These are phyloP conservation scores for Cercophora scortea DNA, from an alignment of 495 filamentous ascomycete genomes.

Conservation along the genomic window DNA sequence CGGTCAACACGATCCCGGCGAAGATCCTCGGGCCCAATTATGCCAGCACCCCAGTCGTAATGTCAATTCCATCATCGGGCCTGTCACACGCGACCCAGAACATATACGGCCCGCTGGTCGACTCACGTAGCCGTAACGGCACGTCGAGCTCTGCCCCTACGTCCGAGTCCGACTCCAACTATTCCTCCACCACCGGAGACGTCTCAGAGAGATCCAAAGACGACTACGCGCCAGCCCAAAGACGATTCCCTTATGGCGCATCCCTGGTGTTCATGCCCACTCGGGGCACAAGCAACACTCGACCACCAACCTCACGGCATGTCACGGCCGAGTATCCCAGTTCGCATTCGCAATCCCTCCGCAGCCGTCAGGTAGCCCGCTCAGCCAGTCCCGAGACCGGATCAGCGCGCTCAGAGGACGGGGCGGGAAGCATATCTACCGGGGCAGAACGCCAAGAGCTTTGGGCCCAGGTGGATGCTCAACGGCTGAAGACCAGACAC, in stretches of 20 bases:
- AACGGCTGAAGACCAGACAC: too few relatives aligned
- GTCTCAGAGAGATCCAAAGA: not conserved
- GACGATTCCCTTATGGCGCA: not conserved
- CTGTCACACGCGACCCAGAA: not conserved
- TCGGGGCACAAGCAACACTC: not conserved
- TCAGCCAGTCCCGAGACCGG: constrained; percentile 2
- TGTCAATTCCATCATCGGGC: not conserved
- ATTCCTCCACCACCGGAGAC: too few relatives aligned
- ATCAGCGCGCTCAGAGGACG: constrained; percentile 5
- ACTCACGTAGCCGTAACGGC: not conserved
- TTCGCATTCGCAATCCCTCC: not conserved
- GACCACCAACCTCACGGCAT: not conserved
- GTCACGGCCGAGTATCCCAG: not conserved
- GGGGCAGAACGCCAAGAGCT: constrained; percentile 3
- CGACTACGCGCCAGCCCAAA: not conserved
- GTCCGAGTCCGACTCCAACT: not conserved
- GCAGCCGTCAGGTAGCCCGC: not conserved
- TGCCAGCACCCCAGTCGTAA: not conserved
- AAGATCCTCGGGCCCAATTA: not conserved
- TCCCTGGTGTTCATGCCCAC: not conserved
- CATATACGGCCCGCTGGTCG: not conserved
- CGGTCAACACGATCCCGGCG: not conserved
- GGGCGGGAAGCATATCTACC: not conserved
- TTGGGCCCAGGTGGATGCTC: too few relatives aligned
- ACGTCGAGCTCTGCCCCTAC: not conserved